Conservation (phyloP, 192 early-diverging fungal genomes). For the Dispira parvispora region DNA sequence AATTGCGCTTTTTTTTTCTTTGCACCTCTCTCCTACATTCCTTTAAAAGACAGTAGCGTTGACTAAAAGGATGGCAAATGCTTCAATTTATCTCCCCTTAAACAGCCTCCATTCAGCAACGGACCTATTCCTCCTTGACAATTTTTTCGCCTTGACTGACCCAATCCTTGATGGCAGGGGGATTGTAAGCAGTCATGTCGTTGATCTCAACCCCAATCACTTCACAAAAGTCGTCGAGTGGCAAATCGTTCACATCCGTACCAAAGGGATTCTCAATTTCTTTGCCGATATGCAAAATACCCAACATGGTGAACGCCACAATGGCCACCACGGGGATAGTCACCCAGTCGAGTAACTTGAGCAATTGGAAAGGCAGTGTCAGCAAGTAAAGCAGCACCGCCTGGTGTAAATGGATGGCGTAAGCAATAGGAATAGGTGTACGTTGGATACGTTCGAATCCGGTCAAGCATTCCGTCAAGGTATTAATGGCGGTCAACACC, state of each 20-base stretch:
- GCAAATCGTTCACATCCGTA: slow-evolving; percentile 57
- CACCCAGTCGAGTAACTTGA: slow-evolving; percentile 27
- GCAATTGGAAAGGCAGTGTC: slow-evolving; percentile 67
- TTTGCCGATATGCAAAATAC: slow-evolving; percentile 68
- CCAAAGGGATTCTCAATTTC: slow-evolving; percentile 94
- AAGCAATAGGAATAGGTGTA: slow-evolving; percentile 78
- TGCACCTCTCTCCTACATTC: too few relatives aligned
- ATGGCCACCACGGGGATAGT: slow-evolving; percentile 55
- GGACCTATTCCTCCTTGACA: too few relatives aligned
- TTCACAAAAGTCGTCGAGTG: slow-evolving; percentile 36
- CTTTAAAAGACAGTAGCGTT: too few relatives aligned
- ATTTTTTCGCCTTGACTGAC: background rate
- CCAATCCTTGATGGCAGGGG: background rate
- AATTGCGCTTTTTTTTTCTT: too few relatives aligned
- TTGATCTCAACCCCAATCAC: slow-evolving; percentile 20
- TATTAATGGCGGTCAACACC: slow-evolving; percentile 26
- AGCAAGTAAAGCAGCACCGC: slow-evolving; percentile 57
- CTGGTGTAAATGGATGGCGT: slow-evolving; percentile 80
- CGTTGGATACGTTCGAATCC: slow-evolving; percentile 68
- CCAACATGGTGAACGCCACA: slow-evolving; percentile 56
- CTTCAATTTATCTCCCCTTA: too few relatives aligned
- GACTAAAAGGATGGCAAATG: too few relatives aligned
- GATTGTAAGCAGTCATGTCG: slow-evolving; percentile 7
- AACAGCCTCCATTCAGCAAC: too few relatives aligned
- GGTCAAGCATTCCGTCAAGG: slow-evolving; percentile 37